Evolutionary conservation across 2,329 filamentous ascomycete genomes (phyloP).

Genomic region (Pleomassaria siparia): DNA sequence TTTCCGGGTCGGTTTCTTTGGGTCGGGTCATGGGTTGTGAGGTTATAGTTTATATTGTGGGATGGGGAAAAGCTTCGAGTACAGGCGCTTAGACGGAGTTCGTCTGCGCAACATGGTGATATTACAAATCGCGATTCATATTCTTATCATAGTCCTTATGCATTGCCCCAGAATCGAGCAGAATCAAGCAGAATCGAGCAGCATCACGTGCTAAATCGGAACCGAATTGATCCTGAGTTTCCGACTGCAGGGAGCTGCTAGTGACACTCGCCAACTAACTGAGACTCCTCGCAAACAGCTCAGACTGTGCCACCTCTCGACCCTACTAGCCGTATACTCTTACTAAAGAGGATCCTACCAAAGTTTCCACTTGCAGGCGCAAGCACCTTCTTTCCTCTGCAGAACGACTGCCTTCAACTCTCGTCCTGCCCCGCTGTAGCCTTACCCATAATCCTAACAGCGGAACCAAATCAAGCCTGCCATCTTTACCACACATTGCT

Average conservation of each 20-base stretch:
- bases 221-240: neutral
- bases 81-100: neutral
- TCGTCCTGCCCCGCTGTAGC: constrained; percentile 1
- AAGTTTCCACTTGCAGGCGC: neutral
- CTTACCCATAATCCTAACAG: neutral
- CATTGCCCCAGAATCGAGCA: neutral
- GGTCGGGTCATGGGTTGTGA: neutral
- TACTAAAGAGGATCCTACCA: neutral
- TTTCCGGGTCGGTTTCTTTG: neutral
- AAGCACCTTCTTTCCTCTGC: neutral
- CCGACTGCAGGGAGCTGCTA: neutral
- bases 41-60: neutral
- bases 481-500: neutral
- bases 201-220: neutral
- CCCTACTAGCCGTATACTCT: neutral
- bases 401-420: neutral
- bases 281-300: neutral
- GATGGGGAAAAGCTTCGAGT: neutral
- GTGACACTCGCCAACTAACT: neutral
- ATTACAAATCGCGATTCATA: neutral
- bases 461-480: too few species aligned
- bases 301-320: neutral
- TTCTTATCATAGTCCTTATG: neutral
- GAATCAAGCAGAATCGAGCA: neutral
- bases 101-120: neutral